Percentiles rank a stretch among this genome's conserved stretches.
Conservation (phyloP, 2,329 filamentous ascomycete genomes). For the Diaporthe australafricana region DNA sequence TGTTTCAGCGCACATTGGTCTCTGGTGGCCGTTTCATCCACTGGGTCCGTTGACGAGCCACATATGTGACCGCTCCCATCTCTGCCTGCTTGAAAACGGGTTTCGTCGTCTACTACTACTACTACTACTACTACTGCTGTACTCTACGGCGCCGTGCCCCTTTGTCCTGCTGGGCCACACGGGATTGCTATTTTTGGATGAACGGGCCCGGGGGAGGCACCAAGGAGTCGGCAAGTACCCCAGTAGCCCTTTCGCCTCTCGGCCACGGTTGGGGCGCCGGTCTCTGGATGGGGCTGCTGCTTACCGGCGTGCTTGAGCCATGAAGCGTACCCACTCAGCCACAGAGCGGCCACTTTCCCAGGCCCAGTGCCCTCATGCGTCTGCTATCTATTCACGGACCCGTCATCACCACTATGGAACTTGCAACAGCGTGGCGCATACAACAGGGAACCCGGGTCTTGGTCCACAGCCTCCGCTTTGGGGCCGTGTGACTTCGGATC, state of each 20-base stretch:
- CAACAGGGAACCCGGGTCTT: background rate
- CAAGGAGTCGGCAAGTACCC: background rate
- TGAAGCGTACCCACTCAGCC: background rate
- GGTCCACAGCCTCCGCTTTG: background rate
- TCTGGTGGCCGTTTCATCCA: conserved; percentile 38
- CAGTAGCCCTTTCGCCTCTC: background rate
- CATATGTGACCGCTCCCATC: background rate
- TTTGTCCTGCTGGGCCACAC: conserved; percentile 7
- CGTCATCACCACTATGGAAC: background rate
- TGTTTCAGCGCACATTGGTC: conserved; percentile 37
- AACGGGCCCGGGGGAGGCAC: conserved; percentile 2
- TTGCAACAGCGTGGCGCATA: background rate
- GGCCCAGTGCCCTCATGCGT: conserved; percentile 7
- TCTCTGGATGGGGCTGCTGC: background rate
- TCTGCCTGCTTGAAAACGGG: background rate
- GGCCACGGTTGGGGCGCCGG: conserved; percentile 13
- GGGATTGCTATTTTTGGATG: conserved; percentile 15
- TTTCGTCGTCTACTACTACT: background rate
- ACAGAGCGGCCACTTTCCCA: conserved; percentile 4
- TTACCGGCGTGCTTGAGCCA: conserved; percentile 11
- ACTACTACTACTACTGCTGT: background rate
- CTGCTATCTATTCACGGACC: background rate
- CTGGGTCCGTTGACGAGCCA: background rate
- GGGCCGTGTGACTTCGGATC: background rate
- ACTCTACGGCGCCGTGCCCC: background rate